A percentile compares a stretch with the other conserved stretches of the same genome.
Conservation (phyloP, 78 protist genomes). For the Polysphondylium violaceum region DNA sequence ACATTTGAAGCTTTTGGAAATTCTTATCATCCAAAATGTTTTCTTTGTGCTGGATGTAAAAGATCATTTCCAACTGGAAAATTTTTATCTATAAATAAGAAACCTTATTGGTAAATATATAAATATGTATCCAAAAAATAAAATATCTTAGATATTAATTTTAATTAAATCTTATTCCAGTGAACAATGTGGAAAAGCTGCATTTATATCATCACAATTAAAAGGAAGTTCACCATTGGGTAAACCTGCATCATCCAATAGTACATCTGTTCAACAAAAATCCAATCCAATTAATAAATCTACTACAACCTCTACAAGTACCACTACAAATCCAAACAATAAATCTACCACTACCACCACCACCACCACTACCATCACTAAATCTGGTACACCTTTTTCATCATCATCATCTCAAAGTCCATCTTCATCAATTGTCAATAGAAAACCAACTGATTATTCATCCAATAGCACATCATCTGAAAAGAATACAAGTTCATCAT, state of each 20-base stretch:
- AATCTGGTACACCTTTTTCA: no score
- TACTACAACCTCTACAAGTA: no score
- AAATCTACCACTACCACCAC: no score
- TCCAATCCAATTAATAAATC: not conserved
- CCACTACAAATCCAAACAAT: no score
- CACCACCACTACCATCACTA: no score
- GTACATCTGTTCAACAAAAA: not conserved
- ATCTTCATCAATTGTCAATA: conserved; percentile 13
- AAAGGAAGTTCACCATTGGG: conserved; percentile 54
- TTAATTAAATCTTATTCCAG: conserved; percentile 9
- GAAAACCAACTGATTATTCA: not conserved
- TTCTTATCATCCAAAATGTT: conserved; percentile 66
- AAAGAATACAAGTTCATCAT: not conserved
- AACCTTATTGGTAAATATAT: conserved; percentile 65
- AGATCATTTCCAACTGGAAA: conserved; percentile 70
- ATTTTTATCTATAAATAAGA: conserved; percentile 45
- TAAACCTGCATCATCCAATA: not conserved
- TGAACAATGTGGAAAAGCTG: conserved; percentile 68
- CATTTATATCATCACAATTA: conserved; percentile 65
- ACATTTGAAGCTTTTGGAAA: conserved; percentile 72
- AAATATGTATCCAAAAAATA: not conserved
- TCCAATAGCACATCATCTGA: not conserved
- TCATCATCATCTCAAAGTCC: not conserved
- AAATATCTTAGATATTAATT: not conserved
- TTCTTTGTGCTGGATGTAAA: conserved; percentile 53